Evolutionary conservation across 148 eudicot species (phyloP).

Genomic region (Chenopodium formosanum): DNA sequence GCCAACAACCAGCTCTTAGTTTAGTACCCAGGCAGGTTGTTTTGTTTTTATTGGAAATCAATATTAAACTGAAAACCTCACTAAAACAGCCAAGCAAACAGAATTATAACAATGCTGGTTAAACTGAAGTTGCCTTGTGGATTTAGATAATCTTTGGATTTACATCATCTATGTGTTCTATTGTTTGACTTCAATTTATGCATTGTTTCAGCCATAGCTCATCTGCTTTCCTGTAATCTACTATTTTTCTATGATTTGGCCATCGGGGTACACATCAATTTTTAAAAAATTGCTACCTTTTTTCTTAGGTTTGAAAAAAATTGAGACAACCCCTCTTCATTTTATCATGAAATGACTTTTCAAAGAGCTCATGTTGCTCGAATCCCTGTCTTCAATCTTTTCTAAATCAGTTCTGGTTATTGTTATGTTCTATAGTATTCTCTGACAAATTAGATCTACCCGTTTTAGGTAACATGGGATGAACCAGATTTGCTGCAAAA

Average conservation of each 20-base stretch:
- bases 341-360: neutral
- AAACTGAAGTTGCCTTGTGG: conserved; percentile 18
- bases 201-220: neutral
- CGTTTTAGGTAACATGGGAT: conserved; percentile 80
- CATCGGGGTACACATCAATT: neutral
- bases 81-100: conserved; percentile 15
- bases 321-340: neutral
- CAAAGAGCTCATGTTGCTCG: neutral
- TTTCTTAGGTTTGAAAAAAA: neutral
- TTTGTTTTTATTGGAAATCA: conserved; percentile 7
- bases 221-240: neutral
- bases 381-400: neutral
- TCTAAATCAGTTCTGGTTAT: neutral
- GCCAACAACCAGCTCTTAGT: conserved; percentile 22
- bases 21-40: conserved; percentile 14
- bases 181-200: neutral
- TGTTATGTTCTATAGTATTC: neutral
- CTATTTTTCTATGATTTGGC: neutral
- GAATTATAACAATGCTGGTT: neutral
- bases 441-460: conserved; percentile 4
- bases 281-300: neutral
- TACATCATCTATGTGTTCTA: neutral
- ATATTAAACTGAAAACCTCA: conserved; percentile 8
- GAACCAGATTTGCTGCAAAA: conserved; percentile 97
- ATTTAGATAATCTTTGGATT: conserved; percentile 6